Percentiles rank a stretch among this genome's conserved stretches.
phyloP scores from a whole-genome alignment of 495 filamentous ascomycete genomes.

The Aspergillus heteromorphus region DNA sequence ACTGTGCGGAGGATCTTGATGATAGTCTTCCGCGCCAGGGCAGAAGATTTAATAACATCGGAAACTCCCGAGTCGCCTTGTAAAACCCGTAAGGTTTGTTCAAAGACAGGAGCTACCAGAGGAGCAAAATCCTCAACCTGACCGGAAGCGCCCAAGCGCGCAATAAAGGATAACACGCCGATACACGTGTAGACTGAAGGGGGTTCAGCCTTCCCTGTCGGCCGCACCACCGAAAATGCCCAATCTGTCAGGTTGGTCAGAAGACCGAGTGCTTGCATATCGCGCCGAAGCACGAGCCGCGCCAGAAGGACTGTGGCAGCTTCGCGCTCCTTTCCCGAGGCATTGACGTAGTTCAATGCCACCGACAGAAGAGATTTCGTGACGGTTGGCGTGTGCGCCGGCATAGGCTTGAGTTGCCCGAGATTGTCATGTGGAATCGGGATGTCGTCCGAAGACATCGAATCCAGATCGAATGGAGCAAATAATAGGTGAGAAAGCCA shows the following conservation, averaged over 20 bases:
- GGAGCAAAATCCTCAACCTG: slow-evolving; percentile 48
- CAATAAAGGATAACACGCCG: slow-evolving; percentile 72
- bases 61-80: slow-evolving; percentile 37
- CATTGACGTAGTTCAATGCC: slow-evolving; percentile 63
- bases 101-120: slow-evolving; percentile 46
- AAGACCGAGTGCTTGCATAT: slow-evolving; percentile 78
- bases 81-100: slow-evolving; percentile 36
- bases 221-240: slow-evolving; percentile 55
- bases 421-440: slow-evolving; percentile 27
- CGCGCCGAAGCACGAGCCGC: slow-evolving; percentile 70
- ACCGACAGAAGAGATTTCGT: slow-evolving; percentile 63
- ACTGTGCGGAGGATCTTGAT: slow-evolving; percentile 79
- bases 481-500: slow-evolving; percentile 92
- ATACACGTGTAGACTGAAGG: slow-evolving; percentile 56
- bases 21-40: slow-evolving; percentile 68
- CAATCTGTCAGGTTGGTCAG: slow-evolving; percentile 60
- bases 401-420: slow-evolving; percentile 17
- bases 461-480: slow-evolving; percentile 86
- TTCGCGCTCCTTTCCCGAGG: slow-evolving; percentile 79
- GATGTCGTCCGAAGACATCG: slow-evolving; percentile 63
- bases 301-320: slow-evolving; percentile 78
- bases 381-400: slow-evolving; percentile 57
- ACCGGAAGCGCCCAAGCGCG: slow-evolving; percentile 58
- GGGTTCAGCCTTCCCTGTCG: slow-evolving; percentile 24
- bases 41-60: slow-evolving; percentile 54